Conservation (phyloP, 345 rosid species). For the Lenwebbia sp. region DNA sequence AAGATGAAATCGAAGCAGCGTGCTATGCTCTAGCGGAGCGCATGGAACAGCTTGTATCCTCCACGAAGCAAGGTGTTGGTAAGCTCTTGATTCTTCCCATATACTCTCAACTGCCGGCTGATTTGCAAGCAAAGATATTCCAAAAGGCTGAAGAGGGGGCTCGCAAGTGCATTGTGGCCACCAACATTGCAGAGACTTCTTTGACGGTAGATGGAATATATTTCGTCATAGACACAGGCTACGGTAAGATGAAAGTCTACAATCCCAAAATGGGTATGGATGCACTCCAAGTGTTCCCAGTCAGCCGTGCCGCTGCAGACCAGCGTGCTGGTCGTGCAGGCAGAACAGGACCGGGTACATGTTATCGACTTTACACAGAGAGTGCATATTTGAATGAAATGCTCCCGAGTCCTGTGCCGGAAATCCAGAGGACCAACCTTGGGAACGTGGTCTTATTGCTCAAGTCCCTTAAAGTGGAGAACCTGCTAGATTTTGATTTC, state of each 20-base stretch:
- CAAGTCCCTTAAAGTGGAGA: conserved; percentile 83
- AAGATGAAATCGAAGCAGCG: conserved; percentile 96
- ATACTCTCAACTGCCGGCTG: conserved; percentile 97
- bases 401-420: conserved; percentile 89
- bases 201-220: conserved; percentile 94
- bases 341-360: conserved; percentile 97
- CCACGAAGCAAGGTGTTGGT: conserved; percentile 58
- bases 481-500: conserved; percentile 89
- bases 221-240: conserved; percentile 91
- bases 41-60: conserved; percentile 72
- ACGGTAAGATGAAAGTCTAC: conserved; percentile 96
- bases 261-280: conserved; percentile 99
- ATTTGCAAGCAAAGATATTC: conserved; percentile 94
- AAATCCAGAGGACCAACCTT: conserved; percentile 96
- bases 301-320: conserved; percentile 94
- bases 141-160: conserved; percentile 94
- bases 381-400: conserved; percentile 83
- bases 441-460: conserved; percentile 91
- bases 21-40: conserved; percentile 87
- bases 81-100: conserved; percentile 88
- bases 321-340: conserved; percentile 99
- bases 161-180: conserved; percentile 95
- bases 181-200: conserved; percentile 97
- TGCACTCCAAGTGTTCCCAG: conserved; percentile 94
- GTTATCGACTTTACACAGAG: conserved; percentile 89